Conservation (phyloP, 305 asterid genomes). For the Fraxinus sp. region DNA sequence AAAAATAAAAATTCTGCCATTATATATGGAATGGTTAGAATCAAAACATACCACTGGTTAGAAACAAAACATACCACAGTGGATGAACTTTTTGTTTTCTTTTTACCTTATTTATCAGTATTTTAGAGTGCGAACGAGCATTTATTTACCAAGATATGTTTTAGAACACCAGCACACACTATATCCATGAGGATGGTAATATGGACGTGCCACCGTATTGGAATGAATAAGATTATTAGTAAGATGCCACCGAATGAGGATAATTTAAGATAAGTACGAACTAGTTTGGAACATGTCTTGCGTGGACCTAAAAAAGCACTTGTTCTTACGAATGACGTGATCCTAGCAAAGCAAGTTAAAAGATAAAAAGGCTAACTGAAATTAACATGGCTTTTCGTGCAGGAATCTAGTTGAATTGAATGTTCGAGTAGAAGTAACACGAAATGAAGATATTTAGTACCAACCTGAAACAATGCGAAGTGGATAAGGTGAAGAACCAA, state of each 20-base stretch:
- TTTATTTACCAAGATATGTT: background rate
- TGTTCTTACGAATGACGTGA: background rate
- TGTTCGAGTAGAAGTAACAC: background rate
- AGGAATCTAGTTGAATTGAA: background rate
- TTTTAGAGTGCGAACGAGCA: background rate
- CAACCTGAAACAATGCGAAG: constrained; percentile 84
- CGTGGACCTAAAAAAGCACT: background rate
- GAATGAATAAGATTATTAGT: background rate
- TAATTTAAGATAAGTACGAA: background rate
- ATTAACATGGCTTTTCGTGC: background rate
- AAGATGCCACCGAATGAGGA: background rate
- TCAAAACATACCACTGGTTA: background rate
- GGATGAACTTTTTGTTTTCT: background rate
- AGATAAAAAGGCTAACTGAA: background rate
- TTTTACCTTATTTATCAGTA: background rate
- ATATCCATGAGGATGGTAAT: background rate
- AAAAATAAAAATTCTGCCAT: background rate
- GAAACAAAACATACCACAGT: background rate
- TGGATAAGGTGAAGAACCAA: constrained; percentile 80
- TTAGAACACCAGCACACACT: background rate
- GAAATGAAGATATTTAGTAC: background rate
- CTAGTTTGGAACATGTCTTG: background rate
- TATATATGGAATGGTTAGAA: background rate
- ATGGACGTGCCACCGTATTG: background rate
- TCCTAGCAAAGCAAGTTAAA: background rate